Evolutionary conservation across 2,329 filamentous ascomycete species (phyloP).

Genomic region (Cordyceps tenuipes): DNA sequence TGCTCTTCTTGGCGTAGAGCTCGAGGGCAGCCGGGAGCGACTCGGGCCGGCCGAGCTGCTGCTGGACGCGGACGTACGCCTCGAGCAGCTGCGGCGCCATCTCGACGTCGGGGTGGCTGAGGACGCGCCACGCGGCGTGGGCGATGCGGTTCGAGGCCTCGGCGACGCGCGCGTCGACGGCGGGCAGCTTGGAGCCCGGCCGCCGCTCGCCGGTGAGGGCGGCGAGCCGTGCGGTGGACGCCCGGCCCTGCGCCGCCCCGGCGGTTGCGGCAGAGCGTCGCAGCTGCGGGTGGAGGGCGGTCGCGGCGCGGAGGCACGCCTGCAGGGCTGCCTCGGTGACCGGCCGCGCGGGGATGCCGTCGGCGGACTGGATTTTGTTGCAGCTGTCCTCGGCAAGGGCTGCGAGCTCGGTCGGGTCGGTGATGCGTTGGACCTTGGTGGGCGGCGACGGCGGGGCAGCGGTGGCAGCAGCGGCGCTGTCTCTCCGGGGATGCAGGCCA

Average conservation of each 20-base stretch:
- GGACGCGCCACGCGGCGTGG: constrained; percentile 56
- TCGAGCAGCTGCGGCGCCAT: constrained; percentile 66
- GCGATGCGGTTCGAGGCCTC: constrained; percentile 46
- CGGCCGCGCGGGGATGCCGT: constrained; percentile 36
- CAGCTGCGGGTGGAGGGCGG: constrained; percentile 34
- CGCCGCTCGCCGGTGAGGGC: constrained; percentile 32
- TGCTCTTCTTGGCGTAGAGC: constrained; percentile 76
- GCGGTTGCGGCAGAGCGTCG: constrained; percentile 17
- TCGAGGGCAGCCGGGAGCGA: constrained; percentile 72
- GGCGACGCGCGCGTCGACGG: constrained; percentile 28
- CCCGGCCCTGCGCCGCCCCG: constrained; percentile 31
- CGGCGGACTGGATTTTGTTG: constrained; percentile 35
- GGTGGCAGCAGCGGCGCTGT: background rate
- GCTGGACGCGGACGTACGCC: constrained; percentile 69
- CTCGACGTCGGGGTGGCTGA: constrained; percentile 69
- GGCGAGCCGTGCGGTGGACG: constrained; percentile 47
- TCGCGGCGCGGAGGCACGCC: constrained; percentile 36
- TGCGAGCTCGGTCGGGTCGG: constrained; percentile 32
- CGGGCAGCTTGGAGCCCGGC: constrained; percentile 21
- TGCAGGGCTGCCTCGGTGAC: constrained; percentile 36
- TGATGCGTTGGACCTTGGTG: constrained; percentile 18
- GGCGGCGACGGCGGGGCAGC: background rate
- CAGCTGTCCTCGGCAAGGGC: constrained; percentile 34
- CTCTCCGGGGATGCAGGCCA: background rate
- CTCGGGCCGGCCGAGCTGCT: constrained; percentile 62